phyloP scores from a whole-genome alignment of 2,329 filamentous ascomycete genomes.

The Beauveria sp. region DNA sequence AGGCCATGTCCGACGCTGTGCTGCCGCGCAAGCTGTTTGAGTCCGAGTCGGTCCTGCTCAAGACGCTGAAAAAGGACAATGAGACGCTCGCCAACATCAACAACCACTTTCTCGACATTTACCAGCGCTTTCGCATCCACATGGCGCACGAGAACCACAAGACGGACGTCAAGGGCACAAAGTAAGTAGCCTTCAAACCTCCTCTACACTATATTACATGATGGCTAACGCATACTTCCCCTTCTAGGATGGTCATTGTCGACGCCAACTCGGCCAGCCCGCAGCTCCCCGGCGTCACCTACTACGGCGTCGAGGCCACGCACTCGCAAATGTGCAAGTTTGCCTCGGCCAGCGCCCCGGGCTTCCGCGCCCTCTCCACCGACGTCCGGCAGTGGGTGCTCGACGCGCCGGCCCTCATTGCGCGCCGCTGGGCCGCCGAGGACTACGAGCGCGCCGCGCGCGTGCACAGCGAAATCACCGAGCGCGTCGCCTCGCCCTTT shows the following conservation, averaged over 20 bases:
- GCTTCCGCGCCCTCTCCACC: constrained; percentile 48
- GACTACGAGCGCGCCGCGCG: constrained; percentile 42
- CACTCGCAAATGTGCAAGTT: constrained; percentile 70
- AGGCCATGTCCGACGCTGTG: constrained; percentile 59
- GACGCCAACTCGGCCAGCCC: constrained; percentile 64
- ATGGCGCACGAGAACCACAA: constrained; percentile 71
- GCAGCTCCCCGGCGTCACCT: constrained; percentile 59
- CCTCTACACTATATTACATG: not conserved
- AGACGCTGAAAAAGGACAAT: constrained; percentile 64
- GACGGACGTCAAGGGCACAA: constrained; percentile 59
- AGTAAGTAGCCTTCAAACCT: constrained; percentile 22
- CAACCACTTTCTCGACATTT: constrained; percentile 62
- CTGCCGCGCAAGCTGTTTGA: constrained; percentile 61
- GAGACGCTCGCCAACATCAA: constrained; percentile 71
- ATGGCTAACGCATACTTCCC: not conserved
- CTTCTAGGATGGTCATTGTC: constrained; percentile 50
- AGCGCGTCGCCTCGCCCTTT: constrained; percentile 29
- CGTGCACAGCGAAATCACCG: constrained; percentile 36
- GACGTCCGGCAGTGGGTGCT: constrained; percentile 44
- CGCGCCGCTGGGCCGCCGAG: constrained; percentile 53
- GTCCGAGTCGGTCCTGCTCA: constrained; percentile 59
- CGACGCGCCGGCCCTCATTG: constrained; percentile 47
- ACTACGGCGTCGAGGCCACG: constrained; percentile 68
- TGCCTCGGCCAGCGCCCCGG: constrained; percentile 53
- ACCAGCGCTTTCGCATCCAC: constrained; percentile 63